phyloP scores from a whole-genome alignment of 148 eudicot genomes.

The Pharnaceum exiguum region DNA sequence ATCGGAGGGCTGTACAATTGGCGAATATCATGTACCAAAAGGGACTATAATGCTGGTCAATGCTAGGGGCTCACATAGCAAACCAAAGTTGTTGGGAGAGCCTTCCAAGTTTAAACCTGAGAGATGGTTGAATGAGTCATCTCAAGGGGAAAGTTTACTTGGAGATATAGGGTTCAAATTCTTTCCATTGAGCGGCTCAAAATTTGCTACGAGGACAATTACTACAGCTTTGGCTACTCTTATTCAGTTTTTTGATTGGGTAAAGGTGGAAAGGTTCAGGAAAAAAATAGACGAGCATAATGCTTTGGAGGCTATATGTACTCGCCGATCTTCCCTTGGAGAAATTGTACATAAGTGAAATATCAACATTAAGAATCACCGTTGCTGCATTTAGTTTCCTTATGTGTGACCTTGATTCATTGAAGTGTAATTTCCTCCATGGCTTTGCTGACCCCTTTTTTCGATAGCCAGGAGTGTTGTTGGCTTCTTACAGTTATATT shows the following conservation, averaged over 20 bases:
- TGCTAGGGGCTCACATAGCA: conserved; percentile 15
- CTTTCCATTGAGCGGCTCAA: conserved; percentile 13
- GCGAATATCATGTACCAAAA: conserved; percentile 16
- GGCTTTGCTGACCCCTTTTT: too few species aligned
- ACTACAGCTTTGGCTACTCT: conserved; percentile 5
- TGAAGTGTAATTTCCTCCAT: too few species aligned
- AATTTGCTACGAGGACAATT: conserved; percentile 13
- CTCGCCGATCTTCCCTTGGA: too few species aligned
- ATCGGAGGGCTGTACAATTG: conserved; percentile 8
- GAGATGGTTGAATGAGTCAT: neutral
- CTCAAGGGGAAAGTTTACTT: neutral
- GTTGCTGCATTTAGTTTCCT: too few species aligned
- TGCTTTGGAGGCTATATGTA: too few species aligned
- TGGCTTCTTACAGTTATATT: too few species aligned
- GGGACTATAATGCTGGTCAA: conserved; percentile 17
- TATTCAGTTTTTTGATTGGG: conserved; percentile 21
- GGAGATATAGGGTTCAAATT: too few species aligned
- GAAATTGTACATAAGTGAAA: too few species aligned
- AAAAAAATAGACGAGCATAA: too few species aligned
- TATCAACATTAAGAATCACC: too few species aligned
- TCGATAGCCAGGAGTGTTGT: too few species aligned
- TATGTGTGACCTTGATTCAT: too few species aligned
- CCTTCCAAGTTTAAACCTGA: conserved; percentile 14
- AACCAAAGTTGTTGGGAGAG: neutral
- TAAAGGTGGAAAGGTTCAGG: neutral